Percentiles rank a stretch among this genome's conserved stretches.
Conservation (phyloP, 73 alveolate species). For the Paramecium octaurelia region DNA sequence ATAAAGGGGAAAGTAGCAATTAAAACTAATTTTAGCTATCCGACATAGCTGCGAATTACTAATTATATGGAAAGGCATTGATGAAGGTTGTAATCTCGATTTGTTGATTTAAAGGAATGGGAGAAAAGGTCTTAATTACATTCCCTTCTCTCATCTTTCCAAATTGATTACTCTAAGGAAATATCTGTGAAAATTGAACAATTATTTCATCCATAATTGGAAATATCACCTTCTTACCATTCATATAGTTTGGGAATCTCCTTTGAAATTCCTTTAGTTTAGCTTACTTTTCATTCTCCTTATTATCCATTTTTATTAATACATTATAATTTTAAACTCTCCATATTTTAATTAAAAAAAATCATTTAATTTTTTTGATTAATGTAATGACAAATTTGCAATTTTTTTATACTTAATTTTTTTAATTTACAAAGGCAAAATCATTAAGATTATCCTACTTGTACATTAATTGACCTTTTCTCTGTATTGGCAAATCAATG, state of each 20-base stretch:
- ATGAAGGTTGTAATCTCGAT: not conserved
- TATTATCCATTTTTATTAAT: not conserved
- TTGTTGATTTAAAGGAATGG: not conserved
- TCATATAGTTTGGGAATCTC: not conserved
- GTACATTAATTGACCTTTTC: not conserved
- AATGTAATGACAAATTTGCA: not conserved
- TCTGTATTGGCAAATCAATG: no score
- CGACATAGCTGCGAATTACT: not conserved
- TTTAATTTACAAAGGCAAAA: no score
- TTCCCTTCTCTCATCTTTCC: not conserved
- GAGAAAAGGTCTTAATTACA: not conserved
- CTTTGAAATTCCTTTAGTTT: not conserved
- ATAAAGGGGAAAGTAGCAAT: not conserved
- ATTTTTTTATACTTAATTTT: no score
- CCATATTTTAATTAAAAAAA: not conserved
- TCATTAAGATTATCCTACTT: no score
- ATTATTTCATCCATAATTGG: not conserved
- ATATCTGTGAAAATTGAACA: not conserved
- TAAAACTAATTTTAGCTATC: not conserved
- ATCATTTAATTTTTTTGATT: not conserved
- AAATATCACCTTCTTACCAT: not conserved
- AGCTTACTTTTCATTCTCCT: not conserved
- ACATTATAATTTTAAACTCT: not conserved
- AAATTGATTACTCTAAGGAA: not conserved
- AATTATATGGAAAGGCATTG: not conserved